These are phyloP conservation scores for Jacaranda copaia DNA, from an alignment of 257 asterid genomes.

Conservation along the genomic window DNA sequence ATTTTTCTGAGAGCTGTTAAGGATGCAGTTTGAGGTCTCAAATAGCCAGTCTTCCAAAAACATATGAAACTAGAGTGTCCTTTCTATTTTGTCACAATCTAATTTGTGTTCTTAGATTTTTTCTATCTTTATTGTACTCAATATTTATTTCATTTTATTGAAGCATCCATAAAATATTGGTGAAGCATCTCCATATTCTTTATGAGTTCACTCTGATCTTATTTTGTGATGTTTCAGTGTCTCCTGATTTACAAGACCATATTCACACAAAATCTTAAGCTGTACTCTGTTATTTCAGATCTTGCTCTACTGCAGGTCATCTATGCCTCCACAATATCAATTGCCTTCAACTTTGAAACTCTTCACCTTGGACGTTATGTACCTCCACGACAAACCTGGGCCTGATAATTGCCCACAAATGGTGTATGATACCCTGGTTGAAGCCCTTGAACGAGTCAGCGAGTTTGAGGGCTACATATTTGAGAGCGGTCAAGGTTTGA, in stretches of 20 bases:
- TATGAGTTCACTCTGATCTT: neutral
- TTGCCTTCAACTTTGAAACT: constrained; percentile 67
- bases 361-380: constrained; percentile 89
- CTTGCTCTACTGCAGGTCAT: constrained; percentile 87
- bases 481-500: constrained; percentile 91
- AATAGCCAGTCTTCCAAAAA: no score
- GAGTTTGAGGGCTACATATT: constrained; percentile 86
- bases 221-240: neutral
- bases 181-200: constrained; percentile 4
- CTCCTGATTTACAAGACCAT: neutral
- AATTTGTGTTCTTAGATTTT: neutral
- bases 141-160: neutral
- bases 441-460: constrained; percentile 80
- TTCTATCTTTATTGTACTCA: neutral
- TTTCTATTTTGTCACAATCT: no score
- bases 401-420: constrained; percentile 91
- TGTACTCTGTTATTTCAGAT: constrained; percentile 54
- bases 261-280: constrained; percentile 23
- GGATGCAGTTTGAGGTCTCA: no score
- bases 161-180: constrained; percentile 8
- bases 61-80: neutral
- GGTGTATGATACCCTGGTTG: constrained; percentile 89
- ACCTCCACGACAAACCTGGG: constrained; percentile 96
- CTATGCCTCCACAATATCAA: constrained; percentile 69
- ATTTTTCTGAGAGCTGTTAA: no score